A percentile compares a stretch with the other conserved stretches of the same genome.
Evolutionary conservation across 208 protist species (phyloP).

Genomic region (Leishmania aethiopica): DNA sequence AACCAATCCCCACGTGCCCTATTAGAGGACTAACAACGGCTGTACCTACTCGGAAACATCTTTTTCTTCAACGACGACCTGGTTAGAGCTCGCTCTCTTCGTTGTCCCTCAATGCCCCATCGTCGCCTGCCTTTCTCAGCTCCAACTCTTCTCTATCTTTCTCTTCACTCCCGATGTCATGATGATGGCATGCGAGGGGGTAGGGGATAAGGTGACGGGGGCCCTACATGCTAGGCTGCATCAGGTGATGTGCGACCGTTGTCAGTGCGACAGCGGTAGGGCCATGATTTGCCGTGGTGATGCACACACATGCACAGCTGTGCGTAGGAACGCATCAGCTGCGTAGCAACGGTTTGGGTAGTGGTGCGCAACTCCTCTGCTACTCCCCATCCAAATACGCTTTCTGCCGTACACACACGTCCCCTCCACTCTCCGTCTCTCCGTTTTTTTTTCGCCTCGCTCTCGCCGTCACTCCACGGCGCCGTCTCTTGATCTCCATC

Average conservation of each 20-base stretch:
- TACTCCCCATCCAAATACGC: background rate
- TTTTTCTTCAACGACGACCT: background rate
- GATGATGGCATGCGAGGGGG: background rate
- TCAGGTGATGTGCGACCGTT: background rate
- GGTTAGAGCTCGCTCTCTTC: background rate
- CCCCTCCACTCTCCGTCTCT: background rate
- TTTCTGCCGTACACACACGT: background rate
- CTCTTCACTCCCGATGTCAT: background rate
- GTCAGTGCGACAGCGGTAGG: background rate
- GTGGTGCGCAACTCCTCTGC: background rate
- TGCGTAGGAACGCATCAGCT: background rate
- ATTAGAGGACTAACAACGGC: background rate
- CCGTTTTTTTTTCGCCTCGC: background rate
- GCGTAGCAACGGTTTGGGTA: background rate
- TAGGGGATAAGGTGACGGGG: background rate
- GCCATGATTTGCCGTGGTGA: background rate
- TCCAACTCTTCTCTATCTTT: background rate
- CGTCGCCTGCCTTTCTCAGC: background rate
- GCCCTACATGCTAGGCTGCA: background rate
- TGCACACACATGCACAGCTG: background rate
- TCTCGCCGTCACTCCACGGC: background rate
- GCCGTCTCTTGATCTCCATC: constrained; percentile 12
- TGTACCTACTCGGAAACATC: background rate
- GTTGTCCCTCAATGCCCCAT: background rate
- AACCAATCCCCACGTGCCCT: background rate